Conservation (phyloP, 2,329 filamentous ascomycete genomes). For the Pezicula carpinea region DNA sequence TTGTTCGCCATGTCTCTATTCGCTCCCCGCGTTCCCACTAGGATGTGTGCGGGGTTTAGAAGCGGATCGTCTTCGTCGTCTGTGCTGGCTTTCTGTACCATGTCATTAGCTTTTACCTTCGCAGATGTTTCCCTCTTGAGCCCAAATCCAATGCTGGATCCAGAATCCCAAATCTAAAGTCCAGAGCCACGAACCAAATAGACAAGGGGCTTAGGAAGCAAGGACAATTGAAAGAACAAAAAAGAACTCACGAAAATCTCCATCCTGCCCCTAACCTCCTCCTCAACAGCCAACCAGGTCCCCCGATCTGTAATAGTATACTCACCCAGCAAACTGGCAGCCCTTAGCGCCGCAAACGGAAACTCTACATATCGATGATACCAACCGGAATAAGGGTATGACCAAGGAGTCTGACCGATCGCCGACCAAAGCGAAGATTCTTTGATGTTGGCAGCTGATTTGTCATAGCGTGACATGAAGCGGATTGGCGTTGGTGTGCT, state of each 20-base stretch:
- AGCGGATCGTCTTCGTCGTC: conserved; percentile 34
- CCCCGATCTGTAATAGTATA: conserved; percentile 44
- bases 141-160: no score
- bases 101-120: conserved; percentile 3
- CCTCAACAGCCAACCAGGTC: conserved; percentile 36
- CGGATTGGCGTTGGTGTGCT: conserved; percentile 30
- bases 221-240: background rate
- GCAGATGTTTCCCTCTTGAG: no score
- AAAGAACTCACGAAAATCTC: conserved; percentile 27
- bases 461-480: conserved; percentile 42
- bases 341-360: conserved; percentile 39
- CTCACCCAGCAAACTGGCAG: conserved; percentile 36
- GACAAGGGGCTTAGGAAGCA: no score
- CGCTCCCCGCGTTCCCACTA: conserved; percentile 32
- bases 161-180: no score
- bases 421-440: conserved; percentile 40
- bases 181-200: background rate
- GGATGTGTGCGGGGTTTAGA: conserved; percentile 38
- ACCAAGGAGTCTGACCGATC: conserved; percentile 44
- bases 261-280: conserved; percentile 29
- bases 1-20: conserved; percentile 30
- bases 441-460: conserved; percentile 45
- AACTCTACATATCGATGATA: conserved; percentile 43
- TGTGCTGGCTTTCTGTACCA: conserved; percentile 26
- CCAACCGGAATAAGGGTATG: conserved; percentile 38